A percentile compares a stretch with the other conserved stretches of the same genome.
Evolutionary conservation across 805 yeast genomes (phyloP).

Genomic region (Candida tammaniensis): DNA sequence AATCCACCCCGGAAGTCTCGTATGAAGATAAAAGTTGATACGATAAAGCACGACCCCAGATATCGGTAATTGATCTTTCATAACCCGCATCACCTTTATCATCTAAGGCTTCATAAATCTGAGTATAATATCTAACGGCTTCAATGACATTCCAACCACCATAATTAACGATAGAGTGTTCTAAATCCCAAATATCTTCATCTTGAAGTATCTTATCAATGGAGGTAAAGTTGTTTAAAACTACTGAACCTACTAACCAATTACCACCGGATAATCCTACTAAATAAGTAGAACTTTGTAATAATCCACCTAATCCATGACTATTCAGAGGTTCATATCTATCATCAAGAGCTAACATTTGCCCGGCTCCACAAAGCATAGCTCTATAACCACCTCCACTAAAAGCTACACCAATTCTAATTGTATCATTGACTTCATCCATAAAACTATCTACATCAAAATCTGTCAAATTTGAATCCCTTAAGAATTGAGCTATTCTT

Average conservation of each 20-base stretch:
- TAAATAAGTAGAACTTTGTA: conserved; percentile 70
- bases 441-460: conserved; percentile 44
- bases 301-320: conserved; percentile 70
- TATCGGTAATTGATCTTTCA: conserved; percentile 37
- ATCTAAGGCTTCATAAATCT: conserved; percentile 25
- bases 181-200: conserved; percentile 36
- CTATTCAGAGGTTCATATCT: conserved; percentile 53
- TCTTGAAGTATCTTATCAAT: conserved; percentile 36
- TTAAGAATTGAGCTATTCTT: conserved; percentile 45
- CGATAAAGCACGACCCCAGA: conserved; percentile 42
- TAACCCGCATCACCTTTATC: conserved; percentile 38
- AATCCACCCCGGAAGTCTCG: conserved; percentile 23
- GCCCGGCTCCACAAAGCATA: conserved; percentile 84
- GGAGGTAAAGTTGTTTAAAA: conserved; percentile 56
- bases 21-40: conserved; percentile 35
- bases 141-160: conserved; percentile 56
- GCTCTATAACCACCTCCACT: conserved; percentile 83
- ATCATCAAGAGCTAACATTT: conserved; percentile 74
- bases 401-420: conserved; percentile 34
- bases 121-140: conserved; percentile 54
- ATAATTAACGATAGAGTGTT: conserved; percentile 70
- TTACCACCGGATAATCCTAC: conserved; percentile 68
- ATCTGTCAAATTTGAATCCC: conserved; percentile 44
- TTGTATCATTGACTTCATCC: conserved; percentile 22
- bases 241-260: conserved; percentile 65